Conservation (phyloP, 2,329 filamentous ascomycete species). For the Rutstroemia sp. region DNA sequence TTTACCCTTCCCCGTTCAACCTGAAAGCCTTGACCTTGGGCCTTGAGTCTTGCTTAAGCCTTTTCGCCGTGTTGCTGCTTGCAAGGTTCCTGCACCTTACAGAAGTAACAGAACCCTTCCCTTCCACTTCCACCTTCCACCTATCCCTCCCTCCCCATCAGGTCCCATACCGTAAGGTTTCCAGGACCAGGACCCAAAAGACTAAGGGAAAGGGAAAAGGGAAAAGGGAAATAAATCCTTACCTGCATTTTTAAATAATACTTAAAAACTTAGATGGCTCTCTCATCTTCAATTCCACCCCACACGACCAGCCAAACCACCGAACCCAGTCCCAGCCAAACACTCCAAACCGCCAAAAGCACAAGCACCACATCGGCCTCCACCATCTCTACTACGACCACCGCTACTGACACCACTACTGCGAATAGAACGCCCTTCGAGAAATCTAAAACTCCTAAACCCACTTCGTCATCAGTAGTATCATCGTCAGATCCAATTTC, state of each 20-base stretch:
- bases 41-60: too few species aligned
- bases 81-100: too few species aligned
- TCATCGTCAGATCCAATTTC: neutral
- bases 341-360: too few species aligned
- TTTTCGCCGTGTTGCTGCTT: too few species aligned
- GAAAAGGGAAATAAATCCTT: neutral
- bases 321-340: too few species aligned
- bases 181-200: too few species aligned
- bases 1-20: neutral
- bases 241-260: neutral
- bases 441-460: neutral
- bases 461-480: neutral
- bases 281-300: slow-evolving; percentile 7
- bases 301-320: slow-evolving; percentile 3
- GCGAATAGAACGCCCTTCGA: neutral
- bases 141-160: neutral
- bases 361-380: neutral
- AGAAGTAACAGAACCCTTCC: too few species aligned
- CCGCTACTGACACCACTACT: neutral
- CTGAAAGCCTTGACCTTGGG: neutral
- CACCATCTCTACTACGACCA: neutral
- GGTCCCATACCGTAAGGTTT: too few species aligned
- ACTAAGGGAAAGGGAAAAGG: too few species aligned
- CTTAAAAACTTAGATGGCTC: slow-evolving; percentile 11
- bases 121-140: neutral